phyloP scores from a whole-genome alignment of 2,329 filamentous ascomycete species.

The Atkinsonella texensis region DNA sequence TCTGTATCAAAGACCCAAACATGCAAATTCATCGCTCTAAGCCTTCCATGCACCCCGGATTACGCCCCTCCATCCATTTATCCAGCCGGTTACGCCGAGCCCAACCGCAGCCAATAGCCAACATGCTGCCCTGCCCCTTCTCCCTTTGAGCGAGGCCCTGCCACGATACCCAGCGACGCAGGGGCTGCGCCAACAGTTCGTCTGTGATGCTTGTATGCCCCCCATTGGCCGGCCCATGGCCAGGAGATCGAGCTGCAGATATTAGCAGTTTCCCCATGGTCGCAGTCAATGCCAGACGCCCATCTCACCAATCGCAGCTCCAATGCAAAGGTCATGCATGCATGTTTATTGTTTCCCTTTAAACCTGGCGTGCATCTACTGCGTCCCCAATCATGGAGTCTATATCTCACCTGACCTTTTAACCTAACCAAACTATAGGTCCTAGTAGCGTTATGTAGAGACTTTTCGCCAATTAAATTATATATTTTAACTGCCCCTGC shows the following conservation, averaged over 20 bases:
- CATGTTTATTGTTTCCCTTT: neutral
- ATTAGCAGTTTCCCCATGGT: neutral
- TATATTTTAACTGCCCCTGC: too few species aligned
- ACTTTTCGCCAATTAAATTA: too few species aligned
- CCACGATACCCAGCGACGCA: neutral
- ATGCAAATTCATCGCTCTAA: neutral
- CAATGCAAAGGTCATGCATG: neutral
- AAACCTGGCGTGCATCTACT: neutral
- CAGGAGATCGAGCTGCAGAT: neutral
- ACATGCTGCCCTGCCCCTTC: conserved; percentile 8
- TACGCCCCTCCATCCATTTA: neutral
- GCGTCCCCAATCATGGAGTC: neutral
- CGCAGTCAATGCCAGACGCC: neutral
- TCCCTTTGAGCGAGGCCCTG: conserved; percentile 18
- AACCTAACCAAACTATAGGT: too few species aligned
- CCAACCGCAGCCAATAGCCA: neutral
- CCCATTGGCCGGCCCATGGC: neutral
- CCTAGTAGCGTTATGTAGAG: too few species aligned
- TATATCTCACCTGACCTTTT: too few species aligned
- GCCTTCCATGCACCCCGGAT: neutral
- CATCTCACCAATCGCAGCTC: neutral
- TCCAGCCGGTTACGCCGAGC: neutral
- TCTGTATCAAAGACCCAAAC: neutral
- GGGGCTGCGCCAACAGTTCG: too few species aligned
- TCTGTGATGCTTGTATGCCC: neutral